phyloP scores from a whole-genome alignment of 2,329 filamentous ascomycete species.

The Zasmidium cellare region DNA sequence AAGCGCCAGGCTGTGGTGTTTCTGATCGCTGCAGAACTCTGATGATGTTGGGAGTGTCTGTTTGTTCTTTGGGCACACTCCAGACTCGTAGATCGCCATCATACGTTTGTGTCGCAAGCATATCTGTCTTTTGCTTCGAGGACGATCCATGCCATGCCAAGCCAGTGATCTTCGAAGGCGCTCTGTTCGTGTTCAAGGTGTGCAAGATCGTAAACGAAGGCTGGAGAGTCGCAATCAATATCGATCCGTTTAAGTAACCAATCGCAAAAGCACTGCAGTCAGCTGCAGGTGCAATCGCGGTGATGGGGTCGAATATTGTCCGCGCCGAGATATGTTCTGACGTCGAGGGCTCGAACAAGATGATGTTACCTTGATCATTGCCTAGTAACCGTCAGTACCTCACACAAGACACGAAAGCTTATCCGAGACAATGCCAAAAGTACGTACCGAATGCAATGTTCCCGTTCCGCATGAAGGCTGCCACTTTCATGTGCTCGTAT shows the following conservation, averaged over 20 bases:
- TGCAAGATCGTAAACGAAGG: slow-evolving; percentile 93
- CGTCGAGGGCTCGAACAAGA: slow-evolving; percentile 89
- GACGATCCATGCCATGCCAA: slow-evolving; percentile 96
- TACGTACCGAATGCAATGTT: slow-evolving; percentile 93
- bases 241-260: slow-evolving; percentile 93
- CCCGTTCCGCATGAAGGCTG: slow-evolving; percentile 94
- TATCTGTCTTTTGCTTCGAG: slow-evolving; percentile 93
- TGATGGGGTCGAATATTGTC: slow-evolving; percentile 93
- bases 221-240: slow-evolving; percentile 84
- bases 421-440: too few species aligned
- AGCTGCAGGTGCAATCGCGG: slow-evolving; percentile 81
- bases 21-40: slow-evolving; percentile 81
- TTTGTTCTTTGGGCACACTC: slow-evolving; percentile 85
- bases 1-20: slow-evolving; percentile 70
- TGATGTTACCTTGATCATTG: slow-evolving; percentile 88
- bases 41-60: slow-evolving; percentile 78
- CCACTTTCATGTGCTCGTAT: slow-evolving; percentile 81
- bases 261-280: slow-evolving; percentile 96
- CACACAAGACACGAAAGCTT: neutral
- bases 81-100: slow-evolving; percentile 93
- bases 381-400: slow-evolving; percentile 54
- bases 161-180: slow-evolving; percentile 82
- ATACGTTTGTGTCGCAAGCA: slow-evolving; percentile 89
- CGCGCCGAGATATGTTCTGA: slow-evolving; percentile 88
- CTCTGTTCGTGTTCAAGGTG: slow-evolving; percentile 79